A percentile compares a stretch with the other conserved stretches of the same genome.
These are phyloP conservation scores for Nicotiana paniculata DNA, from an alignment of 257 asterid species.

Conservation along the genomic window DNA sequence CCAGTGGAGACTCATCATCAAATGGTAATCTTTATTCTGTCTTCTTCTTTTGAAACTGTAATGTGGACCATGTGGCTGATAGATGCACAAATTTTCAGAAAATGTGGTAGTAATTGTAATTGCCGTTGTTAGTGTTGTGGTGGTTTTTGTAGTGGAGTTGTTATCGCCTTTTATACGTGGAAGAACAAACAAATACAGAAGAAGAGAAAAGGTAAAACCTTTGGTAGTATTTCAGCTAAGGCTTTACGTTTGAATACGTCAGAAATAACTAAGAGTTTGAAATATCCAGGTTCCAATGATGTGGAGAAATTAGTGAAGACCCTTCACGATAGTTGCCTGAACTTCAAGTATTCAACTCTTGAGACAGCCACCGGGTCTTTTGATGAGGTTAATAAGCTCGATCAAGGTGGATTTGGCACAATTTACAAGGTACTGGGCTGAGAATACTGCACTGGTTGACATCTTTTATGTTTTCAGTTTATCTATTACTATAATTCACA, in stretches of 20 bases:
- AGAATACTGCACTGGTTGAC: neutral
- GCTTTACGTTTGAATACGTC: neutral
- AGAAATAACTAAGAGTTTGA: neutral
- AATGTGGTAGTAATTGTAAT: constrained; percentile 34
- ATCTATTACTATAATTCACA: neutral
- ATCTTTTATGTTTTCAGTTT: neutral
- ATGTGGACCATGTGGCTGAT: neutral
- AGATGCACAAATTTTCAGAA: constrained; percentile 30
- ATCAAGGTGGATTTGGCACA: constrained; percentile 91
- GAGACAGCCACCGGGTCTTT: constrained; percentile 83
- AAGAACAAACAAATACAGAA: constrained; percentile 44
- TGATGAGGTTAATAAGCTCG: constrained; percentile 78
- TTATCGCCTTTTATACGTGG: constrained; percentile 46
- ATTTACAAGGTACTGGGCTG: constrained; percentile 50
- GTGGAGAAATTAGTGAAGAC: constrained; percentile 57
- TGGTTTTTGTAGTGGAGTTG: constrained; percentile 35
- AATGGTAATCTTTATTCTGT: constrained; percentile 38
- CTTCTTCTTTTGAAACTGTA: neutral
- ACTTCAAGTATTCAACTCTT: constrained; percentile 84
- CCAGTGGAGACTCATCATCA: constrained; percentile 33
- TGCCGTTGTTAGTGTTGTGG: constrained; percentile 46
- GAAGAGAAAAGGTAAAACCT: constrained; percentile 66
- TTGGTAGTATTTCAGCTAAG: neutral
- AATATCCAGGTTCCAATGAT: constrained; percentile 42
- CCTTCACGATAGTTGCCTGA: constrained; percentile 73